Percentiles rank a stretch among this genome's conserved stretches.
These are phyloP conservation scores for Pyronema domesticum DNA, from an alignment of 495 filamentous ascomycete species.

Conservation along the genomic window DNA sequence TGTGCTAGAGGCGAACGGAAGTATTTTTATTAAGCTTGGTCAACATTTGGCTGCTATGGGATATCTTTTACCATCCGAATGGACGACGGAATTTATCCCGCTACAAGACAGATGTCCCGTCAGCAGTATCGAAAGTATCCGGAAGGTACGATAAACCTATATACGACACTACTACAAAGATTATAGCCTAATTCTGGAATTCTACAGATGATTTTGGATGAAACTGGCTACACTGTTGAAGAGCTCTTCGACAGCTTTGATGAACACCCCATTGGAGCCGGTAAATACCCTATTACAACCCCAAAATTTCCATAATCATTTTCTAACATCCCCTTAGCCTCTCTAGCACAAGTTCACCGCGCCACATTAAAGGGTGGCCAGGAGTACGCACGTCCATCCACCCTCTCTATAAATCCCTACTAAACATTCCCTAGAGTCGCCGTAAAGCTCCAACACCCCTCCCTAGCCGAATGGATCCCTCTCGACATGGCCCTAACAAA, in stretches of 20 bases:
- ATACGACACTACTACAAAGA: background rate
- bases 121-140: conserved; percentile 75
- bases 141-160: conserved; percentile 25
- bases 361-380: conserved; percentile 71
- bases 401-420: background rate
- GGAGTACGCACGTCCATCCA: conserved; percentile 27
- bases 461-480: conserved; percentile 76
- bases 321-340: conserved; percentile 35
- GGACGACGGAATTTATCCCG: conserved; percentile 91
- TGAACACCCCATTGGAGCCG: conserved; percentile 59
- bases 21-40: conserved; percentile 94
- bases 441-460: conserved; percentile 92
- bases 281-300: conserved; percentile 5
- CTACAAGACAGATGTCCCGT: conserved; percentile 92
- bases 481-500: conserved; percentile 73
- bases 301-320: background rate
- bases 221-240: conserved; percentile 62
- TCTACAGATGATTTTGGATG: conserved; percentile 52
- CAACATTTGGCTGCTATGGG: conserved; percentile 92
- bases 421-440: conserved; percentile 39
- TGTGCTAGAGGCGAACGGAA: conserved; percentile 85
- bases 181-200: background rate
- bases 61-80: conserved; percentile 82
- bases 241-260: conserved; percentile 78
- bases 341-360: conserved; percentile 83